Evolutionary conservation across 768 basidiomycete species (phyloP).

Genomic region (Leccinum truebloodii): DNA sequence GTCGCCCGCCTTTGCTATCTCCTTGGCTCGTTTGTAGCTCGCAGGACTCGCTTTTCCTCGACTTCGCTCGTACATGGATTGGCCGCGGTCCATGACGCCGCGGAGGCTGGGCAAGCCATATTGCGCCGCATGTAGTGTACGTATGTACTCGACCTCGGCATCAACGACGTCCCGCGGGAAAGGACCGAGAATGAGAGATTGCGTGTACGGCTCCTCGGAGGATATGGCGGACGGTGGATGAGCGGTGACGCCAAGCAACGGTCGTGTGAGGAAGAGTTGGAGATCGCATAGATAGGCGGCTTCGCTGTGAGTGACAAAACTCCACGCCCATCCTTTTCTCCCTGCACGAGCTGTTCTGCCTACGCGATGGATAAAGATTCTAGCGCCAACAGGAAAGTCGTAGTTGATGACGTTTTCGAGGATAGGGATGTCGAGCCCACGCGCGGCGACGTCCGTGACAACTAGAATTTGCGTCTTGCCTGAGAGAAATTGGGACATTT

Average conservation of each 20-base stretch:
- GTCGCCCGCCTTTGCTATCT: slow-evolving; percentile 65
- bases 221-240: slow-evolving; percentile 36
- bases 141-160: slow-evolving; percentile 80
- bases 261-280: slow-evolving; percentile 87
- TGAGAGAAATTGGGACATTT: slow-evolving; percentile 88
- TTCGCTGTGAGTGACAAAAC: slow-evolving; percentile 83
- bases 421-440: slow-evolving; percentile 96
- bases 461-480: slow-evolving; percentile 83
- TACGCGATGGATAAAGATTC: slow-evolving; percentile 95
- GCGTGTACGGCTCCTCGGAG: slow-evolving; percentile 65
- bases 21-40: slow-evolving; percentile 88
- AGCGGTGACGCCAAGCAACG: slow-evolving; percentile 51
- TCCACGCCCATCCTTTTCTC: slow-evolving; percentile 95
- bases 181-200: slow-evolving; percentile 76
- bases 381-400: slow-evolving; percentile 92
- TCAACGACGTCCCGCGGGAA: slow-evolving; percentile 81
- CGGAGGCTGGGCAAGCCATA: slow-evolving; percentile 65
- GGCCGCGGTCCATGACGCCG: slow-evolving; percentile 86
- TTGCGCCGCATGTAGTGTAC: slow-evolving; percentile 61
- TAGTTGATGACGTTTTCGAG: slow-evolving; percentile 98
- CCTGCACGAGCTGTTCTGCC: slow-evolving; percentile 97
- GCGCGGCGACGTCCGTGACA: slow-evolving; percentile 97
- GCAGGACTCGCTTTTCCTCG: slow-evolving; percentile 86
- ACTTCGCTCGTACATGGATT: slow-evolving; percentile 92
- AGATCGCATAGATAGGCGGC: slow-evolving; percentile 90